These are phyloP conservation scores for Claviceps spartinae DNA, from an alignment of 2,329 filamentous ascomycete species.

Conservation along the genomic window DNA sequence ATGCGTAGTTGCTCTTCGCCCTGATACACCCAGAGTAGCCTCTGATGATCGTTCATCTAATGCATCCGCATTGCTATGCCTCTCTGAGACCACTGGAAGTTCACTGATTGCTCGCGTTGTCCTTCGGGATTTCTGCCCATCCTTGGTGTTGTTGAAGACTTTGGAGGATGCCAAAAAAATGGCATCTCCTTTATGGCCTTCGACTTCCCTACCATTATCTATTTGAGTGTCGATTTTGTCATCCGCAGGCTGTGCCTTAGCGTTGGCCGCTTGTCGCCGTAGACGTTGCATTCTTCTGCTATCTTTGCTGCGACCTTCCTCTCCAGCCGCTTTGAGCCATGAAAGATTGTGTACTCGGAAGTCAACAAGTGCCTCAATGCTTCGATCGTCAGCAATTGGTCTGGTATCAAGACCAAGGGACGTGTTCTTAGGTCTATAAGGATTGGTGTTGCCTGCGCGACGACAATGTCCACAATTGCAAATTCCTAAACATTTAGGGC, in stretches of 20 bases:
- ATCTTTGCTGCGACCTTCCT: slow-evolving; percentile 42
- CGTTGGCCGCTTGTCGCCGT: slow-evolving; percentile 41
- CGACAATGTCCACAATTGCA: slow-evolving; percentile 81
- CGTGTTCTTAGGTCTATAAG: slow-evolving; percentile 79
- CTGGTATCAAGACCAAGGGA: slow-evolving; percentile 83
- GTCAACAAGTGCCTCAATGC: slow-evolving; percentile 80
- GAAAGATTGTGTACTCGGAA: slow-evolving; percentile 78
- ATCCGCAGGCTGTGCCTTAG: slow-evolving; percentile 36
- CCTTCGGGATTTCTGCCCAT: background rate
- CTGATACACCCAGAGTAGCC: background rate
- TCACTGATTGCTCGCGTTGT: background rate
- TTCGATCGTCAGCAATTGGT: slow-evolving; percentile 79
- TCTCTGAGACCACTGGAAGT: background rate
- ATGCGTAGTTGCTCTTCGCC: background rate
- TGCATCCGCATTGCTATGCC: background rate
- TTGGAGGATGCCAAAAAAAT: background rate
- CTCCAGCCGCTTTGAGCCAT: slow-evolving; percentile 56
- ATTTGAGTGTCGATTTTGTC: slow-evolving; percentile 14
- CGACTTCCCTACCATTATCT: slow-evolving; percentile 9
- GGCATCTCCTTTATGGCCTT: slow-evolving; percentile 1
- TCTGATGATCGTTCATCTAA: background rate
- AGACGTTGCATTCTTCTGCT: slow-evolving; percentile 44
- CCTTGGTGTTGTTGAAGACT: background rate
- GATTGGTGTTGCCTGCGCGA: slow-evolving; percentile 48
- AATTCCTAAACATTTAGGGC: slow-evolving; percentile 71